A percentile compares a stretch with the other conserved stretches of the same genome.
phyloP scores from a whole-genome alignment of 345 rosid species.

The Cardiospermum halicacabum region DNA sequence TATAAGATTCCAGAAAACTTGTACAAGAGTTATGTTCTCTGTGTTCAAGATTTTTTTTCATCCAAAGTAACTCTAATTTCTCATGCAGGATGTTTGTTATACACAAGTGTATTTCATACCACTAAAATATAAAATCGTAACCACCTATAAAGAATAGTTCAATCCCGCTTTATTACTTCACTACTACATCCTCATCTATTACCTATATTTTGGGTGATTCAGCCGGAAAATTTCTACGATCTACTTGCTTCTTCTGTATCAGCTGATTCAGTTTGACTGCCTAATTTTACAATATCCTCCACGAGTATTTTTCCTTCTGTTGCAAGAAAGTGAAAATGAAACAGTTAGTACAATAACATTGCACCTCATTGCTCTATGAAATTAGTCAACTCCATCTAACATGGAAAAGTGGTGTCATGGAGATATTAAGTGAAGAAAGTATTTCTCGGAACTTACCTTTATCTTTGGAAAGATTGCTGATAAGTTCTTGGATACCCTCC shows the following conservation, averaged over 20 bases:
- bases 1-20: not conserved
- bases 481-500: constrained; percentile 90
- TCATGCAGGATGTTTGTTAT: not conserved
- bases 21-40: not conserved
- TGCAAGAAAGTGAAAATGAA: constrained; percentile 8
- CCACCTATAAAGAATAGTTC: not conserved
- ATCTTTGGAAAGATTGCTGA: constrained; percentile 82
- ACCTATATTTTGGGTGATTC: not conserved
- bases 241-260: constrained; percentile 35
- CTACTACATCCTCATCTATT: not conserved
- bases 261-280: constrained; percentile 57
- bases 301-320: constrained; percentile 89
- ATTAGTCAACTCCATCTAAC: not conserved
- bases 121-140: not conserved
- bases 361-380: not conserved
- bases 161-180: not conserved
- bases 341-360: not conserved
- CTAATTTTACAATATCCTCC: constrained; percentile 75
- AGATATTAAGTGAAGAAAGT: not conserved
- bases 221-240: constrained; percentile 18
- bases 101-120: not conserved
- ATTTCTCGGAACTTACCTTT: constrained; percentile 44
- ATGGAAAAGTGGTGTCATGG: not conserved
- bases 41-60: not conserved
- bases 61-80: not conserved